Conservation (phyloP, 139 green algal species). For the Coelastrella sp. region DNA sequence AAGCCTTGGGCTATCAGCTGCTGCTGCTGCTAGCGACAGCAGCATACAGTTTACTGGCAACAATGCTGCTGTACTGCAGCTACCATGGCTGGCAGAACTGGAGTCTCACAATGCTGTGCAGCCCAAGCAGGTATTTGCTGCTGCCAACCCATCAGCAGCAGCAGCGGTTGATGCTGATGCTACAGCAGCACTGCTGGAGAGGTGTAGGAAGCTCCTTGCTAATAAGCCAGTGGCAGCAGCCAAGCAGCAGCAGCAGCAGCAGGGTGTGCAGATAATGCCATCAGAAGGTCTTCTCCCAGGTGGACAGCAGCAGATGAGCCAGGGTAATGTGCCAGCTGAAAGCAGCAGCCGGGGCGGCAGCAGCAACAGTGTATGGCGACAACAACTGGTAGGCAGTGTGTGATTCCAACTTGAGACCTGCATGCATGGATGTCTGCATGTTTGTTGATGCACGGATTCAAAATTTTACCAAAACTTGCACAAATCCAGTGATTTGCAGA, state of each 20-base stretch:
- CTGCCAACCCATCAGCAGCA: background rate
- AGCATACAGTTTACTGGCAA: too few relatives aligned
- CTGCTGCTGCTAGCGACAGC: slow-evolving; percentile 4
- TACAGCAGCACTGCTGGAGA: slow-evolving; percentile 15
- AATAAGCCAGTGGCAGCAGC: background rate
- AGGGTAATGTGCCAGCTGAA: too few relatives aligned
- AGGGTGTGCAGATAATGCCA: background rate
- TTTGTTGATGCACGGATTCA: too few relatives aligned
- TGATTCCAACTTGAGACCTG: too few relatives aligned
- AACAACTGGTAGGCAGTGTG: background rate
- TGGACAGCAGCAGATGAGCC: background rate
- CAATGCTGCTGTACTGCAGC: too few relatives aligned
- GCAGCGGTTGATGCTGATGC: slow-evolving; percentile 14
- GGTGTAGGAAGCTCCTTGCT: slow-evolving; percentile 4
- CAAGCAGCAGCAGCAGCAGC: background rate
- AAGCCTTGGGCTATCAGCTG: background rate
- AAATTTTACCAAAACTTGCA: too few relatives aligned
- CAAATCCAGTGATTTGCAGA: too few relatives aligned
- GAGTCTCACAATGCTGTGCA: too few relatives aligned
- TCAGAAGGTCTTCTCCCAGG: background rate
- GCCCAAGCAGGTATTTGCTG: background rate
- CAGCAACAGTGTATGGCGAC: background rate
- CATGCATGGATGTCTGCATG: too few relatives aligned
- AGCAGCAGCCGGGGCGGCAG: background rate
- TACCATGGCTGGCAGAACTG: too few relatives aligned